These are phyloP conservation scores for Moniliella sp. DNA, from an alignment of 1,284 basidiomycete genomes.

Conservation along the genomic window DNA sequence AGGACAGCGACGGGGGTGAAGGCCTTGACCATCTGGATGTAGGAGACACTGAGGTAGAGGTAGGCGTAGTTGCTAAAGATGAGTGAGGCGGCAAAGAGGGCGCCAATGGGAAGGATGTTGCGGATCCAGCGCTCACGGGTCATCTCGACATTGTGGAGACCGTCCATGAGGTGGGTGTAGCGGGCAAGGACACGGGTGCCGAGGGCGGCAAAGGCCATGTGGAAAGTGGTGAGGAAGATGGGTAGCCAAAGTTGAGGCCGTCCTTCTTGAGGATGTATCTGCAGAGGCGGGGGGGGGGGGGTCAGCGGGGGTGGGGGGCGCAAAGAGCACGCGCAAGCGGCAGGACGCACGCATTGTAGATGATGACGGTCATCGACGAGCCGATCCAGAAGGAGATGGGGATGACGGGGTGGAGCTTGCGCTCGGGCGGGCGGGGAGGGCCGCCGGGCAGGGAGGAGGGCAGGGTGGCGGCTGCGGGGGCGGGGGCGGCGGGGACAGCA, in stretches of 20 bases:
- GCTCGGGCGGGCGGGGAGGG: constrained; percentile 7
- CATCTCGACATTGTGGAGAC: constrained; percentile 58
- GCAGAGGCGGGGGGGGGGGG: constrained; percentile 4
- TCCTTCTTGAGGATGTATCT: constrained; percentile 47
- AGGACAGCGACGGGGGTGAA: constrained; percentile 91
- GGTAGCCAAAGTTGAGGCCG: constrained; percentile 26
- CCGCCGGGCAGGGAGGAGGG: constrained; percentile 14
- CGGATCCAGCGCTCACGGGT: constrained; percentile 40
- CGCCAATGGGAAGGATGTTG: constrained; percentile 76
- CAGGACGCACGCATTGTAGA: no score
- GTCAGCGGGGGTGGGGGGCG: constrained; percentile 58
- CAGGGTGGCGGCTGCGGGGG: constrained; percentile 1
- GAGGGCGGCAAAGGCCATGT: constrained; percentile 46
- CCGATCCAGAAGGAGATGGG: constrained; percentile 75
- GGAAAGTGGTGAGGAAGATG: constrained; percentile 32
- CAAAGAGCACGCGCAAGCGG: no score
- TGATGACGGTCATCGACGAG: constrained; percentile 70
- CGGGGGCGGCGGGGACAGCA: no score
- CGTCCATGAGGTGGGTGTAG: constrained; percentile 72
- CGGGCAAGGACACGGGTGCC: constrained; percentile 70
- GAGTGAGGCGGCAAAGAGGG: constrained; percentile 73
- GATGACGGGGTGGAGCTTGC: constrained; percentile 37
- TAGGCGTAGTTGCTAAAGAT: constrained; percentile 87
- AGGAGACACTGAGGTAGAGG: constrained; percentile 67
- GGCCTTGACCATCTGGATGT: constrained; percentile 97